Conservation (phyloP, 2,329 filamentous ascomycete genomes). For the Rhinocladiella mackenziei region DNA sequence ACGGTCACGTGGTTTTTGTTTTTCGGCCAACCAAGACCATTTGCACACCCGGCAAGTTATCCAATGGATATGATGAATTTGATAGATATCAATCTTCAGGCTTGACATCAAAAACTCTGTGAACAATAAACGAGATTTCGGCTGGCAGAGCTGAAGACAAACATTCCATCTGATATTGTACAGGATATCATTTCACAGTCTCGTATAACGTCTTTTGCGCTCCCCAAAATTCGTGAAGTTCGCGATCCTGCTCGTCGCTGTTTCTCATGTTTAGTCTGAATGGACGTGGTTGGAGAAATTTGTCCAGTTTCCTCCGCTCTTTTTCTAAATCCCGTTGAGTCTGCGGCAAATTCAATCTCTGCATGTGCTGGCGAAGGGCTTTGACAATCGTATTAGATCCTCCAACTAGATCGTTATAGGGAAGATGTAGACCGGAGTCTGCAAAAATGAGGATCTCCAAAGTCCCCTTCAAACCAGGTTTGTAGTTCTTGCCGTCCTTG, state of each 20-base stretch:
- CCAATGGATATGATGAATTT: too few relatives aligned
- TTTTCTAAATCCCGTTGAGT: neutral
- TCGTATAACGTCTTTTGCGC: too few relatives aligned
- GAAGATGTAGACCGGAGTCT: slow-evolving; percentile 4
- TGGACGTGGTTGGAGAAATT: too few relatives aligned
- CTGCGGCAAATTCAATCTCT: slow-evolving; percentile 3
- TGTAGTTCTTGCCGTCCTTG: slow-evolving; percentile 17
- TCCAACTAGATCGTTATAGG: slow-evolving; percentile 13
- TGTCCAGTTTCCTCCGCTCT: neutral
- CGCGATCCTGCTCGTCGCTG: neutral
- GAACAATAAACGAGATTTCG: too few relatives aligned
- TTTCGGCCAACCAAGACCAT: too few relatives aligned
- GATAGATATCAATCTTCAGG: too few relatives aligned
- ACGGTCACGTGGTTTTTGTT: too few relatives aligned
- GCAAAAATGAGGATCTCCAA: slow-evolving; percentile 32
- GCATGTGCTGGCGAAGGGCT: slow-evolving; percentile 7
- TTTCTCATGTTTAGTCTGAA: too few relatives aligned
- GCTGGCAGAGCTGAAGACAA: too few relatives aligned
- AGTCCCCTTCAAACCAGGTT: slow-evolving; percentile 35
- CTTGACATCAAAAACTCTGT: too few relatives aligned
- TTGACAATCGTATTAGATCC: slow-evolving; percentile 8
- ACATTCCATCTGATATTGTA: neutral
- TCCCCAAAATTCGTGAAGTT: neutral
- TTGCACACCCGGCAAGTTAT: too few relatives aligned
- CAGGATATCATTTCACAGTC: slow-evolving; percentile 8